Evolutionary conservation across 106 monocot genomes (phyloP).

Genomic region (Allium fistulosum): DNA sequence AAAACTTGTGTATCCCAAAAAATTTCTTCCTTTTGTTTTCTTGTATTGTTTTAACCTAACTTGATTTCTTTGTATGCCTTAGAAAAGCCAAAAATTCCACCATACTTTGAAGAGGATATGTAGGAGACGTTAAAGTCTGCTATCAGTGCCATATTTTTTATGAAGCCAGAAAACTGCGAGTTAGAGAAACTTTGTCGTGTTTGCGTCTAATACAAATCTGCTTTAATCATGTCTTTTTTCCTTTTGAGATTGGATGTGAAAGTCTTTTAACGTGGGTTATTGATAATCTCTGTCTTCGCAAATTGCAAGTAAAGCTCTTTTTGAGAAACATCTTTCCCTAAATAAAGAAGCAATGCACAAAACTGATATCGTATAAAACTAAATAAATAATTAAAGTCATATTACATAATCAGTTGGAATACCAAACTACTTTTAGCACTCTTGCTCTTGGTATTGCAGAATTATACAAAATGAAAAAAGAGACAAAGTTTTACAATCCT

Average conservation of each 20-base stretch:
- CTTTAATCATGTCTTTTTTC: neutral
- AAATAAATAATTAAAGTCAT: too few species aligned
- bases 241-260: too few species aligned
- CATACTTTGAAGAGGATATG: constrained; percentile 88
- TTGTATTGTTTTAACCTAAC: constrained; percentile 1
- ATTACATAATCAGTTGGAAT: too few species aligned
- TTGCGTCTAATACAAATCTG: neutral
- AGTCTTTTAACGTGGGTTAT: constrained; percentile 40
- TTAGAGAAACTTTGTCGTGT: constrained; percentile 97
- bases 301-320: constrained; percentile 93
- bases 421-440: too few species aligned
- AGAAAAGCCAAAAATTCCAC: constrained; percentile 84
- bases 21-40: neutral
- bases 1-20: neutral
- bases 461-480: too few species aligned
- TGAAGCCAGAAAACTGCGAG: constrained; percentile 80
- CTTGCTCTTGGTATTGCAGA: too few species aligned
- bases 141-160: constrained; percentile 84
- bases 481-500: too few species aligned
- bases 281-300: constrained; percentile 77
- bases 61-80: constrained; percentile 1
- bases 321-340: constrained; percentile 75
- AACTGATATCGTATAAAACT: too few species aligned
- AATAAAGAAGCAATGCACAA: constrained; percentile 85
- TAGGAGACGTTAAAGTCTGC: constrained; percentile 86